Base-by-base conservation (phyloP, 1,284 basidiomycete genomes). In the Sporisorium scitamineum region DNA sequence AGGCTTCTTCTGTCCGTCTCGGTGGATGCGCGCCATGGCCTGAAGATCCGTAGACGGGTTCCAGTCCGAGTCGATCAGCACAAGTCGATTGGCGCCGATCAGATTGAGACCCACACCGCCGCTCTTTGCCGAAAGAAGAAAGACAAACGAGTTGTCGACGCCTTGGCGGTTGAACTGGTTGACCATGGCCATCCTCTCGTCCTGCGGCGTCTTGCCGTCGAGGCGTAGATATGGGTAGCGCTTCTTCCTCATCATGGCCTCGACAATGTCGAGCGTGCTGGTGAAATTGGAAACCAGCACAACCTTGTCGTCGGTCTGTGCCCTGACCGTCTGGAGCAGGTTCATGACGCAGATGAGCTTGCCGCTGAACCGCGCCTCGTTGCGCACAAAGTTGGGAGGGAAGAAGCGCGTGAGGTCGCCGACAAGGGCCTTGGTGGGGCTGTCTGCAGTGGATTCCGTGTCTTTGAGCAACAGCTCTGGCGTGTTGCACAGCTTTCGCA, bases 41-140 rank as follows among this genome's bases (percentile, higher is more conserved):
- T 99, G 96, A 18, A 95, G 87, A 86, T 99, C 96, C 79, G 87
- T 87, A 1, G 87, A 87, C 48, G 94, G 94, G 86, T 96, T 96
- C 94, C 97, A 99, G 84, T 99, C 96, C 54, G 93, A 94, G 85
- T 99, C 96, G 68, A 90, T 87, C 27, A 80, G 54, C 72, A 99
- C 93, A 20, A 99, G 88, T 16, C 96, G 90, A 85, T 99, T 99
- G 3, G 96, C 96, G 8, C 96, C 96, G 81, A 98, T 97, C 72
- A 99, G 89, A 84, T 99, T 99, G 88, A 99, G 96, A 83, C 97
- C 95, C 80, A 95, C 97, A 80, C 96, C 96, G 69, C 96, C 96
- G 41, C 97, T 95, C 86, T 98, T 98, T 76, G 94, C 95, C 85
- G 94, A 95, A 18, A 99, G 89, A 57, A 99, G 87, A 87, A 99